Base-by-base conservation (phyloP, 2,329 filamentous ascomycete species). In the Moelleriella libera region DNA sequence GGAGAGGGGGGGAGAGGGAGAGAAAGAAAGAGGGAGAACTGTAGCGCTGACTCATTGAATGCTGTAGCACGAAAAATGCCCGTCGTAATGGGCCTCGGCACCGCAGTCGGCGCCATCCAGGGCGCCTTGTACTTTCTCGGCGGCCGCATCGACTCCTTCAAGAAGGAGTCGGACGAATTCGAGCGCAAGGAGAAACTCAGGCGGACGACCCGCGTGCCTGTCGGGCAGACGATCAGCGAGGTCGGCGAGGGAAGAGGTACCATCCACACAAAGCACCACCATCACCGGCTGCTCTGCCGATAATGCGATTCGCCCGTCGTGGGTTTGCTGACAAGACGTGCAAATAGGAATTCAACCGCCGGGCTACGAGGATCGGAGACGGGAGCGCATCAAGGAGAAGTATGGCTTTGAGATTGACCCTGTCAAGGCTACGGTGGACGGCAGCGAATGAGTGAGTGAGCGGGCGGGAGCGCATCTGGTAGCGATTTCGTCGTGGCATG, bases 201-300 rank as follows among this genome's bases (percentile, higher is more conserved):
- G 62, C 82, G 76, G 69, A 82, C 82, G 60, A 83, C 83, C 64
- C 78, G 87, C 63, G 70, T 82, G 61, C 83, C 87, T 30, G 71
- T 78, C 29, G 83, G 87, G 62, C 83, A 95, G 70, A 94, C 86
- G 2, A 70, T 95, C 54, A 76, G 79, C 29, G 78, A 90, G 59
- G 61, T 95, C 58, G 89, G 88, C 47, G 89, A 96, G 71, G 88
- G 88, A 55, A 78, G 88, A 77, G 87, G 87, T 90, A 75, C 21
- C 21, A 21, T 21, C 21, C 21, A 21, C 2, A 21, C 21, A 21
- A 21, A 21, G 21, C 21, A 21, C 21, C 21, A 21, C 21, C 21
- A 21, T 21, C 21, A 21, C 21, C 21, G 21, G 21, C 21, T 21
- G 21, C 21, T 3, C 21, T 21, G 21, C 21, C 21, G 3, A 21